Conservation (phyloP, 805 yeast species). For the Spencermartinsiella europaea region DNA sequence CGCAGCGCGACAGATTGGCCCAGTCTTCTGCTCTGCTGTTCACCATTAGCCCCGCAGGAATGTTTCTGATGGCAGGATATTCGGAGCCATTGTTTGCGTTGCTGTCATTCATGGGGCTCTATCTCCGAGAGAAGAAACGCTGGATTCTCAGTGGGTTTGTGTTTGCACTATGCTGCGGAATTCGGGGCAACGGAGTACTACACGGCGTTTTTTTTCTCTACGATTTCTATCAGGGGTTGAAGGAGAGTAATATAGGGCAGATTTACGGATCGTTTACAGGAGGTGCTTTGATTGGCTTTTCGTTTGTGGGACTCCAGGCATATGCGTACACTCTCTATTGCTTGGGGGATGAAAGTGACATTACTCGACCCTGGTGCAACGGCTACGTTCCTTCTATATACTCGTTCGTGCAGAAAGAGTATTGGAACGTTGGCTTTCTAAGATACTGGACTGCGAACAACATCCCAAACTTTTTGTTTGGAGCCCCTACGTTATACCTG, state of each 20-base stretch:
- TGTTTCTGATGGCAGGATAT: slow-evolving; percentile 69
- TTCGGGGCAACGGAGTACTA: slow-evolving; percentile 72
- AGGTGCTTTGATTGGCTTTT: slow-evolving; percentile 50
- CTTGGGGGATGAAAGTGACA: slow-evolving; percentile 53
- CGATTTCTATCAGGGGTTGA: slow-evolving; percentile 41
- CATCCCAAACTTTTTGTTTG: slow-evolving; percentile 76
- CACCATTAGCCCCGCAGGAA: slow-evolving; percentile 71
- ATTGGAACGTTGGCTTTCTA: slow-evolving; percentile 84
- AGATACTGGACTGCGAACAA: slow-evolving; percentile 79
- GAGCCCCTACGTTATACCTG: slow-evolving; percentile 57
- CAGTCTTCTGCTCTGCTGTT: slow-evolving; percentile 42
- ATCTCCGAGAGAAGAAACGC: slow-evolving; percentile 40
- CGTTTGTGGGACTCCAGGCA: slow-evolving; percentile 45
- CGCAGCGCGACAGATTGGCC: slow-evolving; percentile 23
- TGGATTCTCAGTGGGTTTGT: slow-evolving; percentile 48
- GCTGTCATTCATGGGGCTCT: slow-evolving; percentile 52
- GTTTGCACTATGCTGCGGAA: slow-evolving; percentile 52
- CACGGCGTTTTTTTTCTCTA: slow-evolving; percentile 62
- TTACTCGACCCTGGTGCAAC: slow-evolving; percentile 57
- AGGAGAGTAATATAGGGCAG: slow-evolving; percentile 16
- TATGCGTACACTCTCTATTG: slow-evolving; percentile 59
- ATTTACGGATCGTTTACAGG: slow-evolving; percentile 34
- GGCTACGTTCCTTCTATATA: slow-evolving; percentile 53
- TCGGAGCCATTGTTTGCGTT: slow-evolving; percentile 70
- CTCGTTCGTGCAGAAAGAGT: slow-evolving; percentile 64